phyloP scores from a whole-genome alignment of 2,329 filamentous ascomycete species.

The Byssochlamys sp. region DNA sequence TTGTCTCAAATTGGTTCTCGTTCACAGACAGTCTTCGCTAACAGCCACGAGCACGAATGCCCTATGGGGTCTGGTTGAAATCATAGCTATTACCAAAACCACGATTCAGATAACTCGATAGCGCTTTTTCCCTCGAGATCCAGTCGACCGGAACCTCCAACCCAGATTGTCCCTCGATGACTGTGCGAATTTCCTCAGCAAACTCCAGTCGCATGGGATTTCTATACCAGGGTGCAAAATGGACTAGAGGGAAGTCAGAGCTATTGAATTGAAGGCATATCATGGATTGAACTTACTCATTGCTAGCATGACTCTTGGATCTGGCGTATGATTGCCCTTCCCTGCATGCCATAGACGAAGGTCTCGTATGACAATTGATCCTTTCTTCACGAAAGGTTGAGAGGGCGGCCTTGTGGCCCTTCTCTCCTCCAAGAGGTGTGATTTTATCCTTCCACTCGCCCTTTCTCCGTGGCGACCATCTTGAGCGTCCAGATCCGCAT shows the following conservation, averaged over 20 bases:
- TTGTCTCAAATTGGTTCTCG: neutral
- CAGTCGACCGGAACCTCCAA: slow-evolving; percentile 46
- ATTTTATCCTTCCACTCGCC: slow-evolving; percentile 43
- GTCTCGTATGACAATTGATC: slow-evolving; percentile 50
- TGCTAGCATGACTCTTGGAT: slow-evolving; percentile 50
- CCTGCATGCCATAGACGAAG: slow-evolving; percentile 56
- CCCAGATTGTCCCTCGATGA: slow-evolving; percentile 34
- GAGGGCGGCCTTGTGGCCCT: slow-evolving; percentile 33
- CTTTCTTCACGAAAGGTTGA: slow-evolving; percentile 46
- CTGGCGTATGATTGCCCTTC: slow-evolving; percentile 47
- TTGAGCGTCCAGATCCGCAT: slow-evolving; percentile 30
- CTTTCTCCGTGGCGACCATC: slow-evolving; percentile 44
- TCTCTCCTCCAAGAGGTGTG: slow-evolving; percentile 26
- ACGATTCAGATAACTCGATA: slow-evolving; percentile 44
- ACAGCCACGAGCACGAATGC: neutral
- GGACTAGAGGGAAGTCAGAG: slow-evolving; percentile 24
- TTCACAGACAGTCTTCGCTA: neutral
- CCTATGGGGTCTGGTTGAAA: slow-evolving; percentile 41
- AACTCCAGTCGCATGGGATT: slow-evolving; percentile 51
- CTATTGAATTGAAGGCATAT: neutral
- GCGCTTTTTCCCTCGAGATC: slow-evolving; percentile 33
- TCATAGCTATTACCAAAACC: slow-evolving; percentile 55
- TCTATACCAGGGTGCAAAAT: slow-evolving; percentile 51
- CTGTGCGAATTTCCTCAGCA: slow-evolving; percentile 39
- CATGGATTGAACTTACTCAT: slow-evolving; percentile 26